These are phyloP conservation scores for Pleurozium schreberi DNA, from an alignment of 225 moss, liverwort and hornwort genomes.

Conservation along the genomic window DNA sequence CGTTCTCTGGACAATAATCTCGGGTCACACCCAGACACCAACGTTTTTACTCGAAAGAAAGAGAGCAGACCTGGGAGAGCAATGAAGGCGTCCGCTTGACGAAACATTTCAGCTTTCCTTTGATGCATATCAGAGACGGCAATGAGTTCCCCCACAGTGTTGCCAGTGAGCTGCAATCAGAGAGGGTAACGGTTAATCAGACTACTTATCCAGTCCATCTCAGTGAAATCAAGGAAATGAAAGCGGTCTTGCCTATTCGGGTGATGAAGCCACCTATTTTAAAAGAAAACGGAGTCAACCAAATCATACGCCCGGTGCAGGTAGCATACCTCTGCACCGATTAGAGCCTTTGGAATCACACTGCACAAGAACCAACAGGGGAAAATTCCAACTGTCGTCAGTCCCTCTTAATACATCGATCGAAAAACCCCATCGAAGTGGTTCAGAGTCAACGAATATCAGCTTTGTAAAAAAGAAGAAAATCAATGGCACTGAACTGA, in stretches of 20 bases:
- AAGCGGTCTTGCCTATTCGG: background rate
- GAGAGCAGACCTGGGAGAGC: slow-evolving; percentile 63
- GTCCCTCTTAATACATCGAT: background rate
- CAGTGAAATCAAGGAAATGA: too few relatives aligned
- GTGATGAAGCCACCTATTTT: too few relatives aligned
- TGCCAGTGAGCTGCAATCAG: slow-evolving; percentile 51
- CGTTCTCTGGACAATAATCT: background rate
- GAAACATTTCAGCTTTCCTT: slow-evolving; percentile 88
- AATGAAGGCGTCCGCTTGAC: slow-evolving; percentile 86
- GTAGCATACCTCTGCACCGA: slow-evolving; percentile 47
- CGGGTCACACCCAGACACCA: too few relatives aligned
- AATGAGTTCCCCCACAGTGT: slow-evolving; percentile 62
- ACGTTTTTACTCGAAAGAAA: too few relatives aligned
- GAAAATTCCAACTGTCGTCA: background rate
- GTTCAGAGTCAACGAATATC: too few relatives aligned
- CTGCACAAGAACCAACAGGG: slow-evolving; percentile 3
- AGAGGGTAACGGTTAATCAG: background rate
- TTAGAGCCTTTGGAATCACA: slow-evolving; percentile 71
- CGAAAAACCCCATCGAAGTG: too few relatives aligned
- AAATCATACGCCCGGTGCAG: too few relatives aligned
- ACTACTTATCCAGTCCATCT: background rate
- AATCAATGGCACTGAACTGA: too few relatives aligned
- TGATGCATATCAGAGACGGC: slow-evolving; percentile 83
- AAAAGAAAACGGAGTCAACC: too few relatives aligned
- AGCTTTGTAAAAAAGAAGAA: fast-evolving